Percentiles rank a stretch among this genome's conserved stretches.
Conservation (phyloP, 495 filamentous ascomycete genomes). For the Lepraria neglecta region DNA sequence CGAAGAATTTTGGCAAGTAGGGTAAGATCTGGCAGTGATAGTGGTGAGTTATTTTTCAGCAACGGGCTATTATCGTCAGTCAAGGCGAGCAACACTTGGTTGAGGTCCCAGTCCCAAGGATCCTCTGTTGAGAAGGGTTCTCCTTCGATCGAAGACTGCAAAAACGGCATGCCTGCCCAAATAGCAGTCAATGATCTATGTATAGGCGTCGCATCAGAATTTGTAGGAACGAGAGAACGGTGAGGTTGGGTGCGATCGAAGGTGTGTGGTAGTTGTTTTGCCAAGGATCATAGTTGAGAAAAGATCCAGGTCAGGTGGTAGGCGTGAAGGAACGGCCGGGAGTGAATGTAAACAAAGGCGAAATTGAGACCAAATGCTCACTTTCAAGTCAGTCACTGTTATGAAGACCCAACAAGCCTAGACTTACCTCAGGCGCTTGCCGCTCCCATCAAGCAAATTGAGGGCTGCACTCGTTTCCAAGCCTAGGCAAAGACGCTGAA, state of each 20-base stretch:
- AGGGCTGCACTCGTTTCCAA: too few species aligned
- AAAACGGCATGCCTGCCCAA: constrained; percentile 8
- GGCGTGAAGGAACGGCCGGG: neutral
- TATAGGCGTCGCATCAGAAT: neutral
- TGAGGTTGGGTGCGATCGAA: neutral
- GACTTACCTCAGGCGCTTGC: too few species aligned
- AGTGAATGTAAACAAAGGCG: neutral
- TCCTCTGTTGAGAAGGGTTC: constrained; percentile 36
- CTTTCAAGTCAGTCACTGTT: neutral
- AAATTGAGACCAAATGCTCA: neutral
- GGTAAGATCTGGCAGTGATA: constrained; percentile 44
- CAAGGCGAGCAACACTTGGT: constrained; percentile 57
- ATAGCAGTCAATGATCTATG: neutral
- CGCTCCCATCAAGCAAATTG: too few species aligned
- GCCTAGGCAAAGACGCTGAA: too few species aligned
- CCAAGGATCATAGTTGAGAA: neutral
- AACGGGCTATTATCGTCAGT: constrained; percentile 45
- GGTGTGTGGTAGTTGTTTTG: neutral
- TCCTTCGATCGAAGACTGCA: constrained; percentile 17
- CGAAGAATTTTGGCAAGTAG: constrained; percentile 49
- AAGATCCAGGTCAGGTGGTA: neutral
- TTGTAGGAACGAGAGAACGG: neutral
- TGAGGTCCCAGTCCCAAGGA: constrained; percentile 61
- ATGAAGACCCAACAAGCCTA: too few species aligned
- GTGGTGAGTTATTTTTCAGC: constrained; percentile 15